A percentile compares a stretch with the other conserved stretches of the same genome.
These are phyloP conservation scores for Dissophora globulifera DNA, from an alignment of 192 early-diverging fungal genomes.

Conservation along the genomic window DNA sequence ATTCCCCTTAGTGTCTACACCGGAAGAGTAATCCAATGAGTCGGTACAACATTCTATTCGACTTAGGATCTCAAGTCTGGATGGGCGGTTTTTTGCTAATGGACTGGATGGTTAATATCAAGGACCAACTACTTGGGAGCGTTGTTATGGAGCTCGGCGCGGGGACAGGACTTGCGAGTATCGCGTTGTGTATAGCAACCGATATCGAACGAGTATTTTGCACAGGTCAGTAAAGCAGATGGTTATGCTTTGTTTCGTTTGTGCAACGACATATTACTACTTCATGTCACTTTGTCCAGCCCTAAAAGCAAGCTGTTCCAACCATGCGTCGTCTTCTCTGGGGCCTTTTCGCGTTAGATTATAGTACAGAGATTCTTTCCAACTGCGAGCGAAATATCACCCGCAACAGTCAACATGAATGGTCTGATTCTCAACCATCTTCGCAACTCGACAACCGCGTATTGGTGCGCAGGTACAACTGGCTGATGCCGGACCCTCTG, in stretches of 20 bases:
- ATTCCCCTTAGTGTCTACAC: no score
- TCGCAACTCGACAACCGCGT: background rate
- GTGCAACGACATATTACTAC: no score
- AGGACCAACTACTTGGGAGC: conserved; percentile 1
- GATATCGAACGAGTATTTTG: conserved; percentile 14
- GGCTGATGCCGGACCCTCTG: conserved; percentile 32
- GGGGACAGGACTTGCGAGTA: conserved; percentile 43
- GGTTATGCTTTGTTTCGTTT: no score
- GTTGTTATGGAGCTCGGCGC: conserved; percentile 26
- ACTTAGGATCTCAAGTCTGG: conserved; percentile 42
- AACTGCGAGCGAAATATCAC: conserved; percentile 33
- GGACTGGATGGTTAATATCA: conserved; percentile 25
- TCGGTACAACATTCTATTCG: no score
- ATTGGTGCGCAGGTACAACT: conserved; percentile 17
- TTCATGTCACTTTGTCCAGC: background rate
- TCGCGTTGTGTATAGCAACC: conserved; percentile 7
- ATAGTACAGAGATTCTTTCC: conserved; percentile 8
- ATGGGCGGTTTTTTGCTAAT: conserved; percentile 43
- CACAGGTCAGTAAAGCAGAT: conserved; percentile 19
- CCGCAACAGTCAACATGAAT: background rate
- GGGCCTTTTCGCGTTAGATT: conserved; percentile 21
- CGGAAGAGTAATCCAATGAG: no score
- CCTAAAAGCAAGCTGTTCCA: no score
- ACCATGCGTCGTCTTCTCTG: no score
- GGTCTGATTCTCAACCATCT: background rate